Percentiles rank a stretch among this genome's conserved stretches.
These are phyloP conservation scores for Glomus cerebriforme DNA, from an alignment of 192 early-diverging fungal species.

Conservation along the genomic window DNA sequence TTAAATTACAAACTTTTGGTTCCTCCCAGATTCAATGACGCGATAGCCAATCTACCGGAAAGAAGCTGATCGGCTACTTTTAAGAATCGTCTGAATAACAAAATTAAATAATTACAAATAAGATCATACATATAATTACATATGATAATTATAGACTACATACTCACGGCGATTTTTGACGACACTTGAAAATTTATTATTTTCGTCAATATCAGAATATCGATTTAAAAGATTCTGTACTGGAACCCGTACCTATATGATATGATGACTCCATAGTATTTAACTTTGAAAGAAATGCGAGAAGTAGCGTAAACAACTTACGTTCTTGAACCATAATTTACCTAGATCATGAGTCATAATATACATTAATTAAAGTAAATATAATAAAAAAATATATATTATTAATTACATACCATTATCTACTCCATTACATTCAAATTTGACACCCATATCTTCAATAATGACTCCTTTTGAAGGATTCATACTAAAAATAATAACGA, in stretches of 20 bases:
- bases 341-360: slow-evolving; percentile 60
- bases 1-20: slow-evolving; percentile 55
- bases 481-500: slow-evolving; percentile 38
- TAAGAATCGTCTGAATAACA: slow-evolving; percentile 61
- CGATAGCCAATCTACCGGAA: slow-evolving; percentile 70
- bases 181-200: slow-evolving; percentile 52
- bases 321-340: slow-evolving; percentile 46
- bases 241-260: slow-evolving; percentile 46
- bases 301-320: background rate
- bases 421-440: slow-evolving; percentile 74
- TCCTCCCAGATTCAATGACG: slow-evolving; percentile 65
- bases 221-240: slow-evolving; percentile 66
- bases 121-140: background rate
- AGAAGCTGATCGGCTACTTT: slow-evolving; percentile 77
- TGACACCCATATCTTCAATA: slow-evolving; percentile 76
- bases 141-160: background rate
- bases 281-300: background rate
- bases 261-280: background rate
- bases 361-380: slow-evolving; percentile 28
- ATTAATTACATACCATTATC: slow-evolving; percentile 67
- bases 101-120: background rate
- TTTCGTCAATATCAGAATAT: slow-evolving; percentile 52
- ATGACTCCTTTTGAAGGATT: slow-evolving; percentile 63
- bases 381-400: background rate
- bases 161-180: slow-evolving; percentile 51